Evolutionary conservation across 1,139 yeast genomes (phyloP), one percentile per base, ranked within the genome.

Genomic region (Sugiyamaella neomexicana): DNA sequence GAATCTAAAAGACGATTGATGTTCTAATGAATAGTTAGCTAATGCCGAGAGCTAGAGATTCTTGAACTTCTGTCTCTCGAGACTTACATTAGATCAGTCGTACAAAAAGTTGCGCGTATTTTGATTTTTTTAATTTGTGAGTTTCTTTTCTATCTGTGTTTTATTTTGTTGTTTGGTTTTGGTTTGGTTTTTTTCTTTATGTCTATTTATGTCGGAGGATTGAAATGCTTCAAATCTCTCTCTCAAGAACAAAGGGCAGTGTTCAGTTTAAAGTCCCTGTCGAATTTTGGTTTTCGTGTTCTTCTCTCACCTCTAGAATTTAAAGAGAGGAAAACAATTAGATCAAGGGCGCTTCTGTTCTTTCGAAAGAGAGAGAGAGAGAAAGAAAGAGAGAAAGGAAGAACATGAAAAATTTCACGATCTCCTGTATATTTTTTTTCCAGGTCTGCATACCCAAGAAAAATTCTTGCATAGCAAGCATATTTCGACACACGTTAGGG

Each of bases 161-260:
- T 17, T 20, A 17, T 16, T 23, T 29, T 37, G 16, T 15, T 45
- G 29, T 10, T 17, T 38, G 20, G 25, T 27, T 46, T 25, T 37
- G 36, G 15, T 46, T 37, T 39, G 2, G 6, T 47, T 32, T 27
- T 20, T 20, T 20, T 20, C 25, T n/a, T n/a, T n/a, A n/a, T n/a
- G 25, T 20, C 25, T 20, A 20, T 20, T 20, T 3, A 20, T 20
- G 25, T 20, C 25, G 5, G 16, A 29, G 31, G 29, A 31, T 23
- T 6, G 8, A 25, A 38, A 37, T 47, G 43, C 44, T 39, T 37
- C 44, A 13, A 12, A 32, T 39, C 51, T 47, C 51, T 47, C 51
- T 47, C 46, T 47, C 51, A 29, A 44, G 51, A 47, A 47, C 51
- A 47, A 47, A 47, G 51, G 40, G 23, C 29, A n/a, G 6, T 39